phyloP scores from a whole-genome alignment of 2,329 filamentous ascomycete genomes.

The Sporothrix variecibatus region DNA sequence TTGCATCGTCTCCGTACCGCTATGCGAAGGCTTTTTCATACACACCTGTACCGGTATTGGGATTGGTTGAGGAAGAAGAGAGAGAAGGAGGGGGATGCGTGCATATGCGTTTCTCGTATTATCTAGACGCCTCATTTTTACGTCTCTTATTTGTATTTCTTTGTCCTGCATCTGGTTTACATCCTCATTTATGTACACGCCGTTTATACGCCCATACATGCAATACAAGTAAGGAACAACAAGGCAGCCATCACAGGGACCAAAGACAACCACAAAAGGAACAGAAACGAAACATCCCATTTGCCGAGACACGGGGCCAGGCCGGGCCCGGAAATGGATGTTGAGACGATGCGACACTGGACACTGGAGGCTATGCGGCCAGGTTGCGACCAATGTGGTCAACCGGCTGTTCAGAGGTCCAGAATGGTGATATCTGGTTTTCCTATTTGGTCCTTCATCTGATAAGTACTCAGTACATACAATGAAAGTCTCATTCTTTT shows the following conservation, averaged over 20 bases:
- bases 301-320: slow-evolving; percentile 10
- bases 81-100: neutral
- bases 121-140: neutral
- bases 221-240: neutral
- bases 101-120: slow-evolving; percentile 1
- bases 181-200: neutral
- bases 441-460: neutral
- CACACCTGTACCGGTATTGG: neutral
- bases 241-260: neutral
- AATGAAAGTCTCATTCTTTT: neutral
- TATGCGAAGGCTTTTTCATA: neutral
- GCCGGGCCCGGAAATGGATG: neutral
- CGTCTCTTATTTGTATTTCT: neutral
- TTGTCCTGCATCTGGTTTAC: neutral
- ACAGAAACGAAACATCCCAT: neutral
- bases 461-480: neutral
- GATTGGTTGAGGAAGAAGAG: neutral
- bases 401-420: neutral
- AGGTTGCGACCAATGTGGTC: neutral
- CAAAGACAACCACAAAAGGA: neutral
- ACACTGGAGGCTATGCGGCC: neutral
- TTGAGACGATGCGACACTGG: neutral
- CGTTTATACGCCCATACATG: neutral
- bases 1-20: neutral
- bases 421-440: neutral